phyloP scores from a whole-genome alignment of 208 protist genomes.

The Tritrichomonas musculus region DNA sequence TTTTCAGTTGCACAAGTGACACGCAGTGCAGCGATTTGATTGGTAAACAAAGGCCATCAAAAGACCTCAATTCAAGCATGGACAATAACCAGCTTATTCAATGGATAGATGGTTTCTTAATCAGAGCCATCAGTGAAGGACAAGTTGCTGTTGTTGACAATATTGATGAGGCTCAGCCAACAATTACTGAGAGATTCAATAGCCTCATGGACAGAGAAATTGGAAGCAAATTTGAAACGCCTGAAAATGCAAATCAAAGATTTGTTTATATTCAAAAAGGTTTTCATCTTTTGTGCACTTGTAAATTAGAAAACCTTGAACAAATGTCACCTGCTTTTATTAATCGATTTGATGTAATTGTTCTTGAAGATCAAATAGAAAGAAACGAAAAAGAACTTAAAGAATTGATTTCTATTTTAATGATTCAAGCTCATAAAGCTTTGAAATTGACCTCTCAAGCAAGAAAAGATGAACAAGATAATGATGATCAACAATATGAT shows the following conservation, averaged over 20 bases:
- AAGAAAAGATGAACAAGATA: too few species aligned
- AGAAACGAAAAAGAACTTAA: neutral
- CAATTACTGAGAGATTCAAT: neutral
- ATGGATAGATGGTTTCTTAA: neutral
- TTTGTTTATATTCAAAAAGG: neutral
- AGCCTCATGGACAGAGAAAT: neutral
- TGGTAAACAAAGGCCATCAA: neutral
- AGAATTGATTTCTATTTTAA: neutral
- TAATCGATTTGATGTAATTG: neutral
- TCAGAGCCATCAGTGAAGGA: neutral
- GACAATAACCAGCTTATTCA: neutral
- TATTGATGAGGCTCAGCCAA: neutral
- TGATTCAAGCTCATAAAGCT: too few species aligned
- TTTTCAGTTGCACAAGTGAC: neutral
- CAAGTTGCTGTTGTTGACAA: neutral
- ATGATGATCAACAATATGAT: too few species aligned
- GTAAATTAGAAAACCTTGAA: neutral
- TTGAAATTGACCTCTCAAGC: too few species aligned
- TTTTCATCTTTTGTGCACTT: neutral
- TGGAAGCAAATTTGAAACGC: neutral
- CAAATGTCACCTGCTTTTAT: neutral
- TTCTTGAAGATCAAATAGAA: neutral
- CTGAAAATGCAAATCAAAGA: neutral
- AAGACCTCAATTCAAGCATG: too few species aligned
- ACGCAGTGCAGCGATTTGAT: neutral